Conservation (phyloP, 345 rosid genomes). For the Hibiscus tridactylites region DNA sequence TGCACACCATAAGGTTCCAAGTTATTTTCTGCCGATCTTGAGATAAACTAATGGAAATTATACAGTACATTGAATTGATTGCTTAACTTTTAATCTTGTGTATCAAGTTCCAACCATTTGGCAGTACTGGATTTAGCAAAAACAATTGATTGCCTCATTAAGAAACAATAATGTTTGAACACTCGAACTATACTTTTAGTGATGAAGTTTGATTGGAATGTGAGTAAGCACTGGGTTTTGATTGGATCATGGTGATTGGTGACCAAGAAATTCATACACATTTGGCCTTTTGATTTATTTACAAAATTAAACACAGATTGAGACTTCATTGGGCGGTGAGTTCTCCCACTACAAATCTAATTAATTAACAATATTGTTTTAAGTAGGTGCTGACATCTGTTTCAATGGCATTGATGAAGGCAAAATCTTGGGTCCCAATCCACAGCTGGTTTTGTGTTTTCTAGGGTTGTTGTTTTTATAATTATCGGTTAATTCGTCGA, state of each 20-base stretch:
- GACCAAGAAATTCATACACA: not conserved
- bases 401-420: conserved; percentile 13
- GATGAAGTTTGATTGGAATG: not conserved
- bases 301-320: not conserved
- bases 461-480: not conserved
- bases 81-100: not conserved
- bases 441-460: conserved; percentile 12
- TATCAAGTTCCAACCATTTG: conserved; percentile 2
- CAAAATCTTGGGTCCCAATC: conserved; percentile 18
- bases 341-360: not conserved
- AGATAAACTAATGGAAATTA: not conserved
- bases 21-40: not conserved
- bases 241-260: conserved; percentile 9
- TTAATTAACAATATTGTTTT: not conserved
- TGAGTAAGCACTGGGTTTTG: not conserved
- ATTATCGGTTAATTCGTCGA: too few relatives aligned
- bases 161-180: not conserved
- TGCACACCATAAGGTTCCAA: not conserved
- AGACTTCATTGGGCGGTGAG: conserved; percentile 8
- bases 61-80: not conserved
- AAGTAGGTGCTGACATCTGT: conserved; percentile 24
- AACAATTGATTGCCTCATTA: not conserved
- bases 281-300: not conserved
- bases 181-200: not conserved
- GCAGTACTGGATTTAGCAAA: not conserved